These are phyloP conservation scores for Lenwebbia sp. DNA, from an alignment of 345 rosid genomes.

Conservation along the genomic window DNA sequence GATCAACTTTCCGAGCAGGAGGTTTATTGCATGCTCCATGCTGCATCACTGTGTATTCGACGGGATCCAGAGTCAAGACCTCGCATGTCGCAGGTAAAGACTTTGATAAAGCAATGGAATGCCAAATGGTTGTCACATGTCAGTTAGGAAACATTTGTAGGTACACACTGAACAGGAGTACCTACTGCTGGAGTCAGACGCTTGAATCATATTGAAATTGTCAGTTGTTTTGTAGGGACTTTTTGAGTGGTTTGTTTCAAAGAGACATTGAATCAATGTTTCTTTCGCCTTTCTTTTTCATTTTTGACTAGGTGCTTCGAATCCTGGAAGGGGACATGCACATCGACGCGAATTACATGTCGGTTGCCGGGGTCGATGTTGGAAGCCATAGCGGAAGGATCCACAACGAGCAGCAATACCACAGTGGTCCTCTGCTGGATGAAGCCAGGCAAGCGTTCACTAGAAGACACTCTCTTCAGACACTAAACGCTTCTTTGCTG, in stretches of 20 bases:
- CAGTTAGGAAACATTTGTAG: not conserved
- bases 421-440: constrained; percentile 35
- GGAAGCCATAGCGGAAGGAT: constrained; percentile 80
- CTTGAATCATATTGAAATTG: not conserved
- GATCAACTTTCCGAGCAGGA: constrained; percentile 57
- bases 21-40: constrained; percentile 90
- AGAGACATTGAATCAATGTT: not conserved
- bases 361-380: constrained; percentile 59
- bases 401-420: constrained; percentile 40
- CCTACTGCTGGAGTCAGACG: not conserved
- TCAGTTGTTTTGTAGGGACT: not conserved
- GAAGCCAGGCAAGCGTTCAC: constrained; percentile 50
- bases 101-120: not conserved
- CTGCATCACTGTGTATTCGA: constrained; percentile 78
- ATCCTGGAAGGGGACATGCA: constrained; percentile 87
- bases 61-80: constrained; percentile 90
- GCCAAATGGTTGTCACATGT: not conserved
- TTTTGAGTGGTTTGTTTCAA: not conserved
- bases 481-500: not conserved
- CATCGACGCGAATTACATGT: constrained; percentile 49
- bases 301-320: constrained; percentile 61
- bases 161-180: not conserved
- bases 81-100: constrained; percentile 90
- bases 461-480: constrained; percentile 33
- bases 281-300: not conserved